Conservation (phyloP, 768 basidiomycete genomes). For the Lentinula sp. region DNA sequence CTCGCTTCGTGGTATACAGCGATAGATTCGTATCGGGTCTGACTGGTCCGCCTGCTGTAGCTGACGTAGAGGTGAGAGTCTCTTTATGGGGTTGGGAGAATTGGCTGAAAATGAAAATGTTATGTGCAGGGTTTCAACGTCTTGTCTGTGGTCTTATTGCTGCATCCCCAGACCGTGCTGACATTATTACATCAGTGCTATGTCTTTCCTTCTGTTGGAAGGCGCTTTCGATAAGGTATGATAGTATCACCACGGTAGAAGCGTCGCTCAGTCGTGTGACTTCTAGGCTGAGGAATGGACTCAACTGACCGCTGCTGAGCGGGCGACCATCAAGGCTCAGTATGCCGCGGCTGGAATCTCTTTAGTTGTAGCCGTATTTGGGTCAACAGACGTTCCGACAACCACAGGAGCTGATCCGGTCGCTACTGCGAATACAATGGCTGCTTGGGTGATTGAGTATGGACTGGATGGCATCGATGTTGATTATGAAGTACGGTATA, state of each 20-base stretch:
- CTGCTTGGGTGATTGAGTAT: constrained; percentile 58
- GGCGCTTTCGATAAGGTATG: constrained; percentile 29
- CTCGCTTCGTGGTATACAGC: constrained; percentile 25
- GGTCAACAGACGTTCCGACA: constrained; percentile 35
- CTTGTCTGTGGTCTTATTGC: constrained; percentile 13
- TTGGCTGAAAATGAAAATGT: background rate
- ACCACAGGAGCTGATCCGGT: constrained; percentile 49
- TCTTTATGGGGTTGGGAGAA: background rate
- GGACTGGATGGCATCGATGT: constrained; percentile 71
- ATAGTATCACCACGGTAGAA: background rate
- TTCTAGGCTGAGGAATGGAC: constrained; percentile 38
- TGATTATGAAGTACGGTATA: constrained; percentile 50
- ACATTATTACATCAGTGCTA: constrained; percentile 9
- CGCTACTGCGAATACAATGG: constrained; percentile 56
- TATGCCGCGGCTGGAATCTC: constrained; percentile 54
- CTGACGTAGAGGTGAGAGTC: constrained; percentile 23
- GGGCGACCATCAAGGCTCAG: constrained; percentile 34
- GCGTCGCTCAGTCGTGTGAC: background rate
- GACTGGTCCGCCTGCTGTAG: constrained; percentile 28
- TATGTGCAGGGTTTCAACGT: constrained; percentile 20
- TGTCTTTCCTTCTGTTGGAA: constrained; percentile 35
- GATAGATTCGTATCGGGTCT: constrained; percentile 30
- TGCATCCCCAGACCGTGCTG: background rate
- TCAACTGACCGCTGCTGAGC: constrained; percentile 28
- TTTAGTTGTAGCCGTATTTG: constrained; percentile 54